phyloP scores from a whole-genome alignment of 345 rosid genomes.

The Cardamine resedifolia region DNA sequence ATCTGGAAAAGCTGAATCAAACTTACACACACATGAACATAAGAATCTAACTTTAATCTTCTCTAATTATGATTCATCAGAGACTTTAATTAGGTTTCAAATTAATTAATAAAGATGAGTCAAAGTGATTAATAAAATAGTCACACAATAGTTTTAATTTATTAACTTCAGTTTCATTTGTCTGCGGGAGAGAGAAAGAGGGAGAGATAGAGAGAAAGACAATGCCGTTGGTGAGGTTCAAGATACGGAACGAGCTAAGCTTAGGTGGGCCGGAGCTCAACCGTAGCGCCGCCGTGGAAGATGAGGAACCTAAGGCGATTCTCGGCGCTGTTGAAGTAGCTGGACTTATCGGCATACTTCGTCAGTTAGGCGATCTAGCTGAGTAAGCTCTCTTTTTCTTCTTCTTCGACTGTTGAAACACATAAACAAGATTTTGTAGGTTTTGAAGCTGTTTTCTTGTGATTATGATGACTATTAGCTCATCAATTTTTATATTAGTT shows the following conservation, averaged over 20 bases:
- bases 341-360: conserved; percentile 95
- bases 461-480: conserved; percentile 19
- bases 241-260: conserved; percentile 71
- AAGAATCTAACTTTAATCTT: conserved; percentile 34
- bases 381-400: conserved; percentile 53
- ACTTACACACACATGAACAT: conserved; percentile 19
- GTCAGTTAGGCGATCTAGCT: conserved; percentile 97
- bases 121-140: conserved; percentile 1
- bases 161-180: conserved; percentile 6
- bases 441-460: neutral
- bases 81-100: conserved; percentile 30
- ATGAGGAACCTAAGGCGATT: conserved; percentile 83
- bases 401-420: neutral
- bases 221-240: conserved; percentile 88
- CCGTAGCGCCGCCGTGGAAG: conserved; percentile 44
- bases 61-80: conserved; percentile 25
- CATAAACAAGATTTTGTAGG: neutral
- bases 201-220: conserved; percentile 10
- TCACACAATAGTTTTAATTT: conserved; percentile 15
- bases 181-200: conserved; percentile 1
- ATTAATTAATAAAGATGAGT: conserved; percentile 17
- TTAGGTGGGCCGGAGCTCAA: conserved; percentile 70
- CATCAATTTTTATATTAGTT: neutral
- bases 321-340: conserved; percentile 82
- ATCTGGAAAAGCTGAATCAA: conserved; percentile 35